Base-by-base conservation (phyloP, 306 rosid species). In the Prunus fruticosa region DNA sequence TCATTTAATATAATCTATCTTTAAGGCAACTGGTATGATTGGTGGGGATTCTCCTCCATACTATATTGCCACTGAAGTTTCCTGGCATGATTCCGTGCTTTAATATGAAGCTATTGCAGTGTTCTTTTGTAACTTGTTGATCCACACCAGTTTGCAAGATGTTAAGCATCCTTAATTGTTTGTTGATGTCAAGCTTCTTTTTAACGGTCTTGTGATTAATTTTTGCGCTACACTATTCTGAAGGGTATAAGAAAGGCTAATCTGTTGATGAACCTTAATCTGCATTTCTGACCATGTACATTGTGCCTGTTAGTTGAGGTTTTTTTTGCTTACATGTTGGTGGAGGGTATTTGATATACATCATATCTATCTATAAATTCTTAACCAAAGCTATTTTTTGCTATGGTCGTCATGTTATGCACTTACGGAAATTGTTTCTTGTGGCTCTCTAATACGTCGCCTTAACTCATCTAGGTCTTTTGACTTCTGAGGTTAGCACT, bases 401-500 rank as follows among this genome's bases (percentile, higher is more conserved):
- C 9, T 54, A 38, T 23, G 11, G 47, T 69, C 12, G 18, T 52
- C 13, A 41, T 67, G 60, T 23, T 34, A 15, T 70, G 15, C 4
- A 18, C 27, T 50, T 38, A 65, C 62, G 27, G 23, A 51, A 58
- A 50, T 10, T 2, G 20, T 25, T 45, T 47, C 7, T 18, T 49
- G 41, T n/a, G 58, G 25, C 76, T 73, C 74, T 87, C 85, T 91
- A 72, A 87, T 78, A 52, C 50, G 75, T 66, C 76, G 53, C 65
- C 76, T 52, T 74, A 79, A 67, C 78, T 82, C 83, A 67, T 80
- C 52, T 83, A 90, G 98, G 93, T 84, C 96, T 90, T 85, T 80
- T 94, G 74, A 82, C 78, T 72, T 85, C 76, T 32, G 97, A 95
- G 78, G 85, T 54, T 74, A 81, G 76, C 76, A 83, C 84, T 63